Base-by-base conservation (phyloP, 1,284 basidiomycete species). In the Apiotrichum porosum region DNA sequence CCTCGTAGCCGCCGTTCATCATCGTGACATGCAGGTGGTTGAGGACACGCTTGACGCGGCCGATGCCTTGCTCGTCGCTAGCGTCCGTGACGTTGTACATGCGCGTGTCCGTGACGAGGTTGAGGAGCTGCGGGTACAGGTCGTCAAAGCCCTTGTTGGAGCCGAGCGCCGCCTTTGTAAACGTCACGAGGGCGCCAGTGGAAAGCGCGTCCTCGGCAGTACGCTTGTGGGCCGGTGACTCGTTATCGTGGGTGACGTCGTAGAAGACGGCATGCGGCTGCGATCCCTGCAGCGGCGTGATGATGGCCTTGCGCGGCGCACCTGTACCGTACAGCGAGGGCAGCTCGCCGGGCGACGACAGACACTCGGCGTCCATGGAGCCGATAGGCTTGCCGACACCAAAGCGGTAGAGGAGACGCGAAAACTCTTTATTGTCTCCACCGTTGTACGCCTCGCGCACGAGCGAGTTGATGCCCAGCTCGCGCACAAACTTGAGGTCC, bases 61-160 rank as follows among this genome's bases (percentile, higher is more conserved):
- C 84, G 59, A 95, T 91, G 13, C 69, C 69, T 6, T 69, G 71
- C 24, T 65, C 56, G 14, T 68, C 66, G 43, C 81, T 82, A 18
- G 74, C 67, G 6, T 60, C 30, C 75, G 81, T 36, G 78, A 76
- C 63, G 58, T 88, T 84, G 65, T 97, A 97, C 60, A 75, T 71
- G 53, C 90, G 78, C 61, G 81, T 84, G 71, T 97, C 92, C 13
- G 76, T 77, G 14, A 97, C 93, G 30, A 97, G 77, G 68, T 94
- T 82, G 34, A 97, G 73, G 17, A 93, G 74, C 68, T 89, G 90
- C 6, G 92, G 91, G 67, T 95, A 95, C n/a, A 97, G 73, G 62
- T 97, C 92, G 65, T 97, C 92, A 63, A 93, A 94, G 28, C 92
- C 92, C 71, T 95, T 94, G 58, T 90, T 90, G 6, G 88, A 92